Percentiles rank a stretch among this genome's conserved stretches.
These are phyloP conservation scores for Aspergillus heteromorphus DNA, from an alignment of 495 filamentous ascomycete genomes.

Conservation along the genomic window DNA sequence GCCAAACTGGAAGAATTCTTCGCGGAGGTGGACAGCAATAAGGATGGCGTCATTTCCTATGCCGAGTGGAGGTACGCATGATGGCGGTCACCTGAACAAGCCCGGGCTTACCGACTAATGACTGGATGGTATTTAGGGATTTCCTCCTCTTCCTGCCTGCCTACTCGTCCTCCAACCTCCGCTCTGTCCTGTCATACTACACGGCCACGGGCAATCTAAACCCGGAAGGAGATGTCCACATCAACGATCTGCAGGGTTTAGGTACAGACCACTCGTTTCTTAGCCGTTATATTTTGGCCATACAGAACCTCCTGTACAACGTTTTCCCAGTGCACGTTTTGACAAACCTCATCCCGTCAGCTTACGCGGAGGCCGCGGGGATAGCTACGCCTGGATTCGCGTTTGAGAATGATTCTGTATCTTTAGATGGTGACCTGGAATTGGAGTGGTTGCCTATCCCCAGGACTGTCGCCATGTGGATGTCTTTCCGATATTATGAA, in stretches of 20 bases:
- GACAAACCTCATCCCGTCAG: slow-evolving; percentile 36
- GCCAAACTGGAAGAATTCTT: slow-evolving; percentile 82
- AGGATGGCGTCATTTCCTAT: slow-evolving; percentile 84
- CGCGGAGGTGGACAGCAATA: slow-evolving; percentile 79
- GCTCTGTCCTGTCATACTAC: slow-evolving; percentile 87
- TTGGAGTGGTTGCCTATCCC: slow-evolving; percentile 43
- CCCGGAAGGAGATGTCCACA: slow-evolving; percentile 87
- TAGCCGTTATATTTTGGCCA: slow-evolving; percentile 38
- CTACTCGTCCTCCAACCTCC: slow-evolving; percentile 59
- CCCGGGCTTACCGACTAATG: slow-evolving; percentile 18
- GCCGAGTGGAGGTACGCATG: slow-evolving; percentile 87
- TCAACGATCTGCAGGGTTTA: slow-evolving; percentile 90
- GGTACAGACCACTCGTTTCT: slow-evolving; percentile 81
- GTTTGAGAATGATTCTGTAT: slow-evolving; percentile 25
- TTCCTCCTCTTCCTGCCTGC: slow-evolving; percentile 93
- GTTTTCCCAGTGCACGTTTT: slow-evolving; percentile 33
- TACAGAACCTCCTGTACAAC: slow-evolving; percentile 39
- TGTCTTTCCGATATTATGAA: slow-evolving; percentile 47
- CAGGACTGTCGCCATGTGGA: slow-evolving; percentile 42
- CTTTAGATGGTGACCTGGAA: slow-evolving; percentile 35
- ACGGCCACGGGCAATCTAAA: slow-evolving; percentile 84
- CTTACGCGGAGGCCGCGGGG: slow-evolving; percentile 30
- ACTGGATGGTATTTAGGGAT: slow-evolving; percentile 81
- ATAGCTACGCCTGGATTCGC: slow-evolving; percentile 20
- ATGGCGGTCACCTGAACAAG: slow-evolving; percentile 4